Evolutionary conservation across 179 eudicot genomes (phyloP).

Genomic region (Gypsophila paniculata): DNA sequence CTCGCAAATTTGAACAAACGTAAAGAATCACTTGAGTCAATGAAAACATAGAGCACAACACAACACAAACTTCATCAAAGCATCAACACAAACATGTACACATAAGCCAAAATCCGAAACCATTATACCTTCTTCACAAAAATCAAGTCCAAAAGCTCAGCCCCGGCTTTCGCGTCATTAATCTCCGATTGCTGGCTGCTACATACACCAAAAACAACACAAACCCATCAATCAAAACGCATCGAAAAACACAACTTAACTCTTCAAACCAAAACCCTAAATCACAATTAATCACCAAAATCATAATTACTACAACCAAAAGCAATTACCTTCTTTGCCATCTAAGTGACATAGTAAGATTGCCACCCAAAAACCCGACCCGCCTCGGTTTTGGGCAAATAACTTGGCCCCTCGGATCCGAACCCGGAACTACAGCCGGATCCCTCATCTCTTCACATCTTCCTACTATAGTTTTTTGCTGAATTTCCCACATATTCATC

Average conservation of each 20-base stretch:
- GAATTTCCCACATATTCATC: conserved; percentile 44
- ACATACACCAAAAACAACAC: background rate
- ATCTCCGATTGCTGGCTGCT: conserved; percentile 33
- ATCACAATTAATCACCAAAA: background rate
- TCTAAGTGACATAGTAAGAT: conserved; percentile 38
- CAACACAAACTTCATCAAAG: background rate
- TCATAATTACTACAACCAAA: background rate
- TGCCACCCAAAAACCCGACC: conserved; percentile 31
- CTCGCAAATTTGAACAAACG: too few relatives aligned
- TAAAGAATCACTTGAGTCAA: too few relatives aligned
- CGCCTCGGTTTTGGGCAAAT: conserved; percentile 53
- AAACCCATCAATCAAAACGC: conserved; percentile 3
- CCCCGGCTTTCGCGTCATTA: conserved; percentile 40
- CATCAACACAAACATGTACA: background rate
- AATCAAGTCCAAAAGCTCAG: conserved; percentile 50
- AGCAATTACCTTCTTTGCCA: conserved; percentile 37
- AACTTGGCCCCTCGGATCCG: conserved; percentile 36
- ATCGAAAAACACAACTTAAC: background rate
- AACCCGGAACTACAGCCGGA: conserved; percentile 20
- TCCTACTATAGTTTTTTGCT: conserved; percentile 29
- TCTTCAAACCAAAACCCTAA: background rate
- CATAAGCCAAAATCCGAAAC: background rate
- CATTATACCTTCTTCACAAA: conserved; percentile 31
- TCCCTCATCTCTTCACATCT: conserved; percentile 38
- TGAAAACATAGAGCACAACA: background rate